phyloP scores from a whole-genome alignment of 2,329 filamentous ascomycete species.

The Diplocarpon rosae region DNA sequence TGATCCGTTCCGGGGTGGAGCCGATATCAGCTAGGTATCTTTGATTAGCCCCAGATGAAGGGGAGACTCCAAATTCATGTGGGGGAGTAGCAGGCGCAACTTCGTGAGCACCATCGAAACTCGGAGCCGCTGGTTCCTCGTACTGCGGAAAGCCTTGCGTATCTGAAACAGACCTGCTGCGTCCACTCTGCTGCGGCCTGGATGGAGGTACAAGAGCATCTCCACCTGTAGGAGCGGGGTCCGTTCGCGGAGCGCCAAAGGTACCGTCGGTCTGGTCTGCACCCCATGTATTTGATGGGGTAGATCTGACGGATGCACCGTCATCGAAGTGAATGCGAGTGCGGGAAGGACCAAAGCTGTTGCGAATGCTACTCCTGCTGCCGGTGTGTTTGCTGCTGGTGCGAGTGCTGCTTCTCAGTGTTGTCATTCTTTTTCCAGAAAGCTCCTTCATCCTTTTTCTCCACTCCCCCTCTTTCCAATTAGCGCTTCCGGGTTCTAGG shows the following conservation, averaged over 20 bases:
- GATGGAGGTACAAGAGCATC: slow-evolving; percentile 14
- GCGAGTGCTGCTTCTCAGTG: slow-evolving; percentile 35
- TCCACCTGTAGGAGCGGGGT: slow-evolving; percentile 39
- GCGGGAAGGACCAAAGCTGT: slow-evolving; percentile 41
- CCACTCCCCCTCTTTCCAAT: slow-evolving; percentile 85
- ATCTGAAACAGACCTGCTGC: slow-evolving; percentile 27
- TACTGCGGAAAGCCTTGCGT: slow-evolving; percentile 21
- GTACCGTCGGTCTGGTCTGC: slow-evolving; percentile 14
- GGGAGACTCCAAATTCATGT: slow-evolving; percentile 13
- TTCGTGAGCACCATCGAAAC: slow-evolving; percentile 22
- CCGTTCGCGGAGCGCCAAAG: slow-evolving; percentile 30
- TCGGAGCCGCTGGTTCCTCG: slow-evolving; percentile 12
- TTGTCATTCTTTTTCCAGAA: slow-evolving; percentile 67
- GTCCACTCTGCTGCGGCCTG: slow-evolving; percentile 6
- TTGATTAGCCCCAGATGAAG: slow-evolving; percentile 4
- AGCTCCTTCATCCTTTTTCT: slow-evolving; percentile 79
- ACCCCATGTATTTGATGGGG: slow-evolving; percentile 33
- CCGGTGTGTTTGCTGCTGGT: slow-evolving; percentile 35
- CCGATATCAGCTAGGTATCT: slow-evolving; percentile 35
- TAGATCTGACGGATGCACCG: slow-evolving; percentile 37
- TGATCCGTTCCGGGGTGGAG: slow-evolving; percentile 40
- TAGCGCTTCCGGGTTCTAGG: slow-evolving; percentile 60
- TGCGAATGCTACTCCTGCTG: slow-evolving; percentile 45
- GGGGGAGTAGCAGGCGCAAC: slow-evolving; percentile 20
- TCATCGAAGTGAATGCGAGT: slow-evolving; percentile 49